phyloP scores from a whole-genome alignment of 164 flowering plant species.

The Warburgia ugandensis region DNA sequence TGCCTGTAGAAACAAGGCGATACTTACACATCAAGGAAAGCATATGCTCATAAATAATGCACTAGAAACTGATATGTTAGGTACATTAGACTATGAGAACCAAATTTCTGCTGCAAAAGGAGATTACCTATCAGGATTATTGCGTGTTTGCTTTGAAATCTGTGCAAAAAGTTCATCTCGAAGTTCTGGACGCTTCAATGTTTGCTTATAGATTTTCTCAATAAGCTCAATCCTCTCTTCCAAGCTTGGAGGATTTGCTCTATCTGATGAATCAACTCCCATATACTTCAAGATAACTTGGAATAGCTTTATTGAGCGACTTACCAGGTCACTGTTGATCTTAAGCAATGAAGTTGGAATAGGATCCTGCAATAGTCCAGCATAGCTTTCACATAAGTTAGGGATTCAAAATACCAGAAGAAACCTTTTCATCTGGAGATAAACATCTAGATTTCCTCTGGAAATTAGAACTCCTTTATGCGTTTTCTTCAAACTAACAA shows the following conservation, averaged over 20 bases:
- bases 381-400: constrained; percentile 3
- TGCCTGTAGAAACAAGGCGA: constrained; percentile 43
- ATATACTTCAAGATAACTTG: constrained; percentile 85
- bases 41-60: no score
- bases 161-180: constrained; percentile 95
- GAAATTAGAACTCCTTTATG: background rate
- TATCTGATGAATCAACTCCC: constrained; percentile 84
- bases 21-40: background rate
- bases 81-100: no score
- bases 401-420: background rate
- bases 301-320: constrained; percentile 76
- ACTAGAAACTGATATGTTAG: no score
- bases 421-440: no score
- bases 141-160: constrained; percentile 90
- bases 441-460: no score
- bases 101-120: background rate
- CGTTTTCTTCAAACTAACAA: background rate
- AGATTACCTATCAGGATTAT: constrained; percentile 71
- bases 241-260: constrained; percentile 47
- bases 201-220: constrained; percentile 80
- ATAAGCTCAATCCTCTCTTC: constrained; percentile 85
- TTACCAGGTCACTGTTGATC: constrained; percentile 68
- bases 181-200: constrained; percentile 89
- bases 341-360: constrained; percentile 93
- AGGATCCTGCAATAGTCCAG: constrained; percentile 60